Evolutionary conservation across 1,284 basidiomycete species (phyloP), one percentile per base, ranked within the genome.

Genomic region (Boletellus sp.): DNA sequence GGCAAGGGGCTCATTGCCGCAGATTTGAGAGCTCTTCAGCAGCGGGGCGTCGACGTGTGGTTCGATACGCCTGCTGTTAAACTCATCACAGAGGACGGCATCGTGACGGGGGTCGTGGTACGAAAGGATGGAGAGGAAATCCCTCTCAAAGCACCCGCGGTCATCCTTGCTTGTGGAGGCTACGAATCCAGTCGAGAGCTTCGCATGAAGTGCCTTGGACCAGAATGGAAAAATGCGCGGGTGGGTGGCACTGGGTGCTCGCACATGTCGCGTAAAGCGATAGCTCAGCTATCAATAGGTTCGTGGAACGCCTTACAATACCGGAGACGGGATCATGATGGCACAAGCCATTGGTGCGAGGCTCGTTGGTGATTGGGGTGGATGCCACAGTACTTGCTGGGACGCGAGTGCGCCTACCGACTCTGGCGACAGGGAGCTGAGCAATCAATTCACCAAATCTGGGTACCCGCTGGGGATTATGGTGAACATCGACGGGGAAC

Each of bases 341-440:
- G 84, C 81, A 0, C 60, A 65, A 18, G 63, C 69, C 10, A 58
- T 80, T 28, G 81, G 82, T n/a, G 83, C 80, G n/a, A 75, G 74
- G 47, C 67, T 79, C 32, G 64, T 68, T 1, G 83, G 83, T 4
- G 82, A 86, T 66, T 86, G 81, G 77, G 61, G 60, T 40, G 78
- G 81, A 16, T 87, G 84, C 58, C 85, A 87, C 58, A 83, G 81
- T 53, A 86, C 83, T 5, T 80, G 78, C 59, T 86, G 85, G 85
- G 85, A 86, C 58, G 82, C 81, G n/a, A 74, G 83, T 58, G 80
- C 83, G 1, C 68, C 74, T 4, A 52, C 66, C 18, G 69, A 81
- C 42, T 63, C 69, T 15, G 84, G 84, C 8, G 73, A 80, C 51
- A 77, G 82, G 41, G 68, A 72, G 33, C 66, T 85, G 48, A 83